phyloP scores from a whole-genome alignment of 2,329 filamentous ascomycete species.

The Beauveria sp. region DNA sequence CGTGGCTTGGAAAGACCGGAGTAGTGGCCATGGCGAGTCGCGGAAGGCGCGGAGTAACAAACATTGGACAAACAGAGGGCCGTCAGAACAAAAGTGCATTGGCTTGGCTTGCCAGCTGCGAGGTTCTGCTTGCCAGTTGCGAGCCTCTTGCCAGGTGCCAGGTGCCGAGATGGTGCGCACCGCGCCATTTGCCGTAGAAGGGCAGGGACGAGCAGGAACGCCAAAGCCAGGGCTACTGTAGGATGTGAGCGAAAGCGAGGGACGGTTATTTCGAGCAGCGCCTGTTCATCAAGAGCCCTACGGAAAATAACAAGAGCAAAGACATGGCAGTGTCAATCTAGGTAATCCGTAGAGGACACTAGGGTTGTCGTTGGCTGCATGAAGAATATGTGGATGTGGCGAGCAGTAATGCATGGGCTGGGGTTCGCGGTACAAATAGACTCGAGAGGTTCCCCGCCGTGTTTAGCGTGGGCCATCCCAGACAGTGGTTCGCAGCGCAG shows the following conservation, averaged over 20 bases:
- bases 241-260: not conserved
- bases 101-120: not conserved
- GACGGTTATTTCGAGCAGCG: not conserved
- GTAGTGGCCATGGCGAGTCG: not conserved
- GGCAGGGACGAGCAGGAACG: not conserved
- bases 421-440: not conserved
- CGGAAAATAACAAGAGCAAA: not conserved
- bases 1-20: not conserved
- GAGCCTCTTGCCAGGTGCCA: not conserved
- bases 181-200: not conserved
- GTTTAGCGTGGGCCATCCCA: not conserved
- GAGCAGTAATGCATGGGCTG: constrained; percentile 2
- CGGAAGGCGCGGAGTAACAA: not conserved
- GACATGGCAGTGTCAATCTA: not conserved
- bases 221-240: not conserved
- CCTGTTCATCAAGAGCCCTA: too few species aligned
- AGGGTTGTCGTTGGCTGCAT: not conserved
- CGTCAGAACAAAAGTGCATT: constrained; percentile 1
- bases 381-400: not conserved
- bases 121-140: not conserved
- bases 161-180: not conserved
- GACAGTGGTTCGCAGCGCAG: too few species aligned
- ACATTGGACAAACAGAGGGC: not conserved
- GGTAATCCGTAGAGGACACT: too few species aligned
- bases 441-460: not conserved